phyloP scores from a whole-genome alignment of 805 yeast genomes.

The Cephaloascus fragrans region DNA sequence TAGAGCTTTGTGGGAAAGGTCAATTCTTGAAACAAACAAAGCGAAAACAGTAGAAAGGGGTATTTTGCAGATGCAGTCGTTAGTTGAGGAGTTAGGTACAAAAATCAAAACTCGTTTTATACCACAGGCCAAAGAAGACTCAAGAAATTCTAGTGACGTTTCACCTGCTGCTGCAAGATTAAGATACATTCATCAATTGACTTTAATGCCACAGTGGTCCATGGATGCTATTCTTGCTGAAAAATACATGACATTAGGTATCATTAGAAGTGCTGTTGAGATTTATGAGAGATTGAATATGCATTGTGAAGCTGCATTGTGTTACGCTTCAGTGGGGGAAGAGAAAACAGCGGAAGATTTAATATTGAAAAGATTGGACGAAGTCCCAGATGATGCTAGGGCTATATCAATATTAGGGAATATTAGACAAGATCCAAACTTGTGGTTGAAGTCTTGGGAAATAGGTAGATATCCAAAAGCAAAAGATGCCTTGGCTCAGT shows the following conservation, averaged over 20 bases:
- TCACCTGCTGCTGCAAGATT: constrained; percentile 43
- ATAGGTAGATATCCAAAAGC: constrained; percentile 77
- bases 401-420: constrained; percentile 83
- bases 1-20: constrained; percentile 84
- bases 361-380: constrained; percentile 40
- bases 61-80: constrained; percentile 80
- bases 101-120: constrained; percentile 45
- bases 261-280: constrained; percentile 78
- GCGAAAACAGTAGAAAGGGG: constrained; percentile 92
- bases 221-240: constrained; percentile 80
- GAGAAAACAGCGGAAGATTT: constrained; percentile 56
- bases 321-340: constrained; percentile 80
- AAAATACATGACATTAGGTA: constrained; percentile 76
- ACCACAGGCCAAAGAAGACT: constrained; percentile 30
- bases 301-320: constrained; percentile 78
- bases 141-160: constrained; percentile 13
- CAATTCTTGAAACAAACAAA: constrained; percentile 68
- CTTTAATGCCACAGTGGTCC: constrained; percentile 76
- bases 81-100: constrained; percentile 81
- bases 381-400: constrained; percentile 69
- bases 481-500: constrained; percentile 71
- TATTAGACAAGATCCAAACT: constrained; percentile 59
- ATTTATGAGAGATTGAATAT: constrained; percentile 73
- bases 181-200: constrained; percentile 62
- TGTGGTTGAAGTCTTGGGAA: constrained; percentile 86